Base-by-base conservation (phyloP, 192 early-diverging fungal genomes). In the Umbelopsis vinacea region DNA sequence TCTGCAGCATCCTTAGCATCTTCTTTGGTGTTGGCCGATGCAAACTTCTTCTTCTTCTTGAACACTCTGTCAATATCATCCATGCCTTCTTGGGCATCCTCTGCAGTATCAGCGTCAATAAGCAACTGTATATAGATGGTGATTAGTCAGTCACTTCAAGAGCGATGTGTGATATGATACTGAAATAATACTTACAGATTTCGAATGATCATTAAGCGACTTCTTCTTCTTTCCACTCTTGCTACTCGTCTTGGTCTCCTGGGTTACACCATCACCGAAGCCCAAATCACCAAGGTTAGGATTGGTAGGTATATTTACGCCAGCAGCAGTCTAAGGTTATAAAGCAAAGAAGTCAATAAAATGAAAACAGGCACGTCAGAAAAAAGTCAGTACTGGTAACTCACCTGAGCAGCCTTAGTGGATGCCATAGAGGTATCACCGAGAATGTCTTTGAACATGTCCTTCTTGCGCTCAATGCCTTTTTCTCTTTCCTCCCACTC, bases 381-480 rank as follows among this genome's bases (percentile, higher is more conserved):
- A 37, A 68, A 22, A 66, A 17, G 12, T 46, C 7, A 17, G 11
- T n/a, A 22, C 35, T 0, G 29, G 35, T 6, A 29, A 6, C 22
- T 7, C 8, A 22, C 66, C 24, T 68, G 67, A 79, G 52, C 45
- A 22, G 50, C 67, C 48, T 70, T 52, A 55, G 21, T 76, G 75
- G 33, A 67, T 69, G 46, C 68, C 48, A 23, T 76, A 76, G 57
- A 29, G 10, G 78, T 74, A 72, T 89, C 86, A 12, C 76, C 91
- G 21, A 93, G 71, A 74, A 94, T 87, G 70, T 93, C 94, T 74
- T 87, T 88, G 72, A 95, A 94, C 91, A 95, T 90, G 15, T 87
- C 89, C 77, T 83, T 81, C 75, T 91, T 89, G 71, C 89, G 85
- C 66, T 94, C 91, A 40, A 87, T 75, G 12, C 90, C 91, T 80